Evolutionary conservation across 805 yeast species (phyloP), one percentile per base, ranked within the genome.

Genomic region (Zygoascus flipseniorum): DNA sequence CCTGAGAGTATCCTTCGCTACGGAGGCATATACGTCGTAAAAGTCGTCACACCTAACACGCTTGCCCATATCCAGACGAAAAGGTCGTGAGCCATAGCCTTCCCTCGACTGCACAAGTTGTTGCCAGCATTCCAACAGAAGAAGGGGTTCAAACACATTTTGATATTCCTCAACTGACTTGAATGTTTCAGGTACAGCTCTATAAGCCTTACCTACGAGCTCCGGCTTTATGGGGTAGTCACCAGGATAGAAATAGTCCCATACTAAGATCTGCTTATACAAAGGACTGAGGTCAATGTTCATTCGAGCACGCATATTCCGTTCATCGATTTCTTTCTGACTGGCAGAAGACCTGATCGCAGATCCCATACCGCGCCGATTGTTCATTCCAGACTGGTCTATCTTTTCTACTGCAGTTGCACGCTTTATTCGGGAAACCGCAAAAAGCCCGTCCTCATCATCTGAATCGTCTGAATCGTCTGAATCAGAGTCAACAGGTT

Each of bases 81-180:
- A 84, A 0, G 95, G 89, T 5, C 61, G 69, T 1, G 52, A 3
- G 9, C 77, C 78, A 14, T 72, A 70, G 16, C 86, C 80, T 49
- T 80, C 80, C 57, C 85, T 82, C 0, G 93, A 81, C 4, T 87
- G 76, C 58, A 82, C 84, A 28, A 93, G 78, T 0, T 88, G 85
- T 63, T 90, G 96, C 97, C 98, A 95, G 58, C 96, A 86, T 69
- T 93, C 99, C 43, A 92, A 69, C 65, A 90, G 70, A 45, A 93
- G 71, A 44, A 93, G 73, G 0, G 99, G 99, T 59, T 83, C 86
- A 67, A 88, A 85, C 1, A 79, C 75, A 37, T 73, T 72, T 48
- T 78, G 78, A 63, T 95, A 93, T 2, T 85, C 89, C n/a, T 70
- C 72, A 4, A 82, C 81, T 50, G 78, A 71, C 0, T 62, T 54